Evolutionary conservation across 2,329 filamentous ascomycete species (phyloP).

Genomic region (Chalaropsis ovoidea): DNA sequence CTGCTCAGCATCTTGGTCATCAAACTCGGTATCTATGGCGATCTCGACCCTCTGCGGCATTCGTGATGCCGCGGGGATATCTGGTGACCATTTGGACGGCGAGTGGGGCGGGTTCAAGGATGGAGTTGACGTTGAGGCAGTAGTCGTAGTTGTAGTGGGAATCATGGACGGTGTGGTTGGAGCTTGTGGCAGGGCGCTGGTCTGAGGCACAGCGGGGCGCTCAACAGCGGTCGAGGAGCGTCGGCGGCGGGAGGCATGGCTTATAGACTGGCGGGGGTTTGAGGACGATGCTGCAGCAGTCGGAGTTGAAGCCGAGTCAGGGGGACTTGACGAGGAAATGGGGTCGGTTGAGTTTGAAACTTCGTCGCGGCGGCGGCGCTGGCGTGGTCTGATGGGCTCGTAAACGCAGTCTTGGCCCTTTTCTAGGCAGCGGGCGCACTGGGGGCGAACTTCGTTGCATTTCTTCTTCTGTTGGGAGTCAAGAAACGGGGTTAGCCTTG

Average conservation of each 20-base stretch:
- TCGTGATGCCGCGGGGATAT: background rate
- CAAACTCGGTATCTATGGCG: background rate
- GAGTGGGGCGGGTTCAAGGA: background rate
- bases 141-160: background rate
- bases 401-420: conserved; percentile 42
- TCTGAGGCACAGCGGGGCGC: background rate
- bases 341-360: background rate
- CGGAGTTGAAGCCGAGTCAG: background rate
- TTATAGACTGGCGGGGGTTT: background rate
- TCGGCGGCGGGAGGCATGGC: conserved; percentile 1
- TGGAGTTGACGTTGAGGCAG: background rate
- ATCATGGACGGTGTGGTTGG: background rate
- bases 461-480: conserved; percentile 43
- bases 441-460: conserved; percentile 45
- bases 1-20: background rate
- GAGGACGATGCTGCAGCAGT: background rate
- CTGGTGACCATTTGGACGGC: conserved; percentile 12
- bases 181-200: background rate
- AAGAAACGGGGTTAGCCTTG: background rate
- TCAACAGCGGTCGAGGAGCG: background rate
- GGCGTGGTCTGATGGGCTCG: conserved; percentile 38
- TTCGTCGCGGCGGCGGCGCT: conserved; percentile 30
- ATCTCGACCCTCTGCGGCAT: background rate
- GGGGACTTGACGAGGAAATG: background rate
- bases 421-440: conserved; percentile 43